Conservation (phyloP, 345 rosid species). For the Clausena lansium region DNA sequence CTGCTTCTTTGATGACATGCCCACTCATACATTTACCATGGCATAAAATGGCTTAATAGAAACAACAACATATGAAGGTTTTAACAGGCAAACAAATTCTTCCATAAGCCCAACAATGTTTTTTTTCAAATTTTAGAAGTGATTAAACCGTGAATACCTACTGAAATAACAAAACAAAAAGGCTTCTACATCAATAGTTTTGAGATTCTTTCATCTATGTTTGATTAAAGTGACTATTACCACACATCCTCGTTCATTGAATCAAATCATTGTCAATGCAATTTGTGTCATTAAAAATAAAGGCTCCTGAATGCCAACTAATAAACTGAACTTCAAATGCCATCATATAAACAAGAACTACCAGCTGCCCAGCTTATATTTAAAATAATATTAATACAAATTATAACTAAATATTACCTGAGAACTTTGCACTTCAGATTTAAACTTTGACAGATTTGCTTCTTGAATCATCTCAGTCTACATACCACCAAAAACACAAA, state of each 20-base stretch:
- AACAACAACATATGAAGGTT: neutral
- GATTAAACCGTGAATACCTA: neutral
- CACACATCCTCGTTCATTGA: neutral
- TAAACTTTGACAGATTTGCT: constrained; percentile 77
- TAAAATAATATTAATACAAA: neutral
- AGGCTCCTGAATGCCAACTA: neutral
- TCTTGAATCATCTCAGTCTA: constrained; percentile 79
- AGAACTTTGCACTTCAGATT: constrained; percentile 80
- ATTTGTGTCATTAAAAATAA: neutral
- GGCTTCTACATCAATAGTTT: neutral
- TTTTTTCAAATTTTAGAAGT: neutral
- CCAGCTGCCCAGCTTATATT: too few relatives aligned
- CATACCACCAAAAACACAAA: constrained; percentile 14
- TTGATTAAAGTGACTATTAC: neutral
- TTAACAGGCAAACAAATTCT: neutral
- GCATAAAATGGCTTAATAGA: neutral
- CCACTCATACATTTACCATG: neutral
- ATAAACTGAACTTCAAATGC: neutral
- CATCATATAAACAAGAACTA: neutral
- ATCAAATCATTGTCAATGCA: neutral
- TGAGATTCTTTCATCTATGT: neutral
- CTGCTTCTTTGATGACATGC: neutral
- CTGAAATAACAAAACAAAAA: neutral
- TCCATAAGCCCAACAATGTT: neutral
- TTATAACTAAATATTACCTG: constrained; percentile 44